Base-by-base conservation (phyloP, 140 eudicot genomes). In the Oenanthe javanica region DNA sequence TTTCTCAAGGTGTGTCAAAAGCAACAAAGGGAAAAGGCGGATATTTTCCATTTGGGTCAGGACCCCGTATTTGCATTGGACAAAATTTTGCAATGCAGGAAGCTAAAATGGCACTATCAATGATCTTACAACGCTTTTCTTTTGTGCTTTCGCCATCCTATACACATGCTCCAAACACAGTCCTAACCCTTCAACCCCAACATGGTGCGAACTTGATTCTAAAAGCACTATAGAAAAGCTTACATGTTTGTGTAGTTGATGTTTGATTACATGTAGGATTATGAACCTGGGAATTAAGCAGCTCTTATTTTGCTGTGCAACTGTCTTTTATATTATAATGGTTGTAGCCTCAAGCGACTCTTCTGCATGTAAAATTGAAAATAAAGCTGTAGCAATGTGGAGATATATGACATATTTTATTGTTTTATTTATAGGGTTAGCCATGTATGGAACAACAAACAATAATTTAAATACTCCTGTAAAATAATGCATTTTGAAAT, bases 121-220 rank as follows among this genome's bases (percentile, higher is more conserved):
- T 72, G 77, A 72, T 43, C 49, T 72, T 72, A 19, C 77, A 74
- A 46, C 77, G 77, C 15, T 74, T 74, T 46, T 74, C 77, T 14
- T 74, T 74, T 23, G 57, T n/a, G 49, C 77, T 72, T 72, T 72
- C 77, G 0, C 52, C 77, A 43, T 72, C 77, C 23, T 72, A 72
- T 72, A 42, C 36, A 43, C 77, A 72, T 43, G 77, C 77, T 72
- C 77, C 77, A 4, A 16, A 19, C 27, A 5, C 77, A 27, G 27
- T 72, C 51, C 25, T 72, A 2, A 72, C 31, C 43, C n/a, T 72
- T 8, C 77, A 72, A 72, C 77, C 77, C 25, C 77, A 72, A 72
- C 27, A 19, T 72, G 77, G 77, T 19, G 36, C 52, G 43, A 45
- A 72, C 77, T n/a, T 72, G 50, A 42, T 72, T 72, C 49, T 72